phyloP scores from a whole-genome alignment of 805 yeast species.

The Grigorovia yakushimaensis region DNA sequence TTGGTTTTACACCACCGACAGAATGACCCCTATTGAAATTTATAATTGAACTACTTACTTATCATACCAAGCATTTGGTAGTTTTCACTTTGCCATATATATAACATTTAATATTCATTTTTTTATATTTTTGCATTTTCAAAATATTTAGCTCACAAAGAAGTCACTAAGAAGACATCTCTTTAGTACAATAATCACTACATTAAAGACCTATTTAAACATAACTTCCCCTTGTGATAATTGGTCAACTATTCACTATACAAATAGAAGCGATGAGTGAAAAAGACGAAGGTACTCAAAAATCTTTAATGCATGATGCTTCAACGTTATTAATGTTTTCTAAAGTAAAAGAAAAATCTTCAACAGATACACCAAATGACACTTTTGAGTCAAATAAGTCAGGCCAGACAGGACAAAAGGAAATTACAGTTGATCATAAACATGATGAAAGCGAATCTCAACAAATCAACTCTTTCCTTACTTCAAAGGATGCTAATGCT shows the following conservation, averaged over 20 bases:
- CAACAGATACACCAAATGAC: neutral
- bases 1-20: conserved; percentile 91
- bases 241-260: no score
- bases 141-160: neutral
- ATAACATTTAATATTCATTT: neutral
- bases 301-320: conserved; percentile 44
- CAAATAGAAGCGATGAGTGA: neutral
- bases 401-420: neutral
- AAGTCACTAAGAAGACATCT: no score
- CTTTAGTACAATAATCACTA: no score
- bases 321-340: conserved; percentile 54
- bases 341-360: conserved; percentile 16
- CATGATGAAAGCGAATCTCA: neutral
- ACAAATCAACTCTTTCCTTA: neutral
- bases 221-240: no score
- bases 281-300: conserved; percentile 6
- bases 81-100: neutral
- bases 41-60: conserved; percentile 43
- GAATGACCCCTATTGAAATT: conserved; percentile 91
- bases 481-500: neutral
- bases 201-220: no score
- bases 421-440: neutral
- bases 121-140: neutral
- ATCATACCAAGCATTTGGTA: neutral
- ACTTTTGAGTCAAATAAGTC: neutral